These are phyloP conservation scores for Luffa acutangula DNA, from an alignment of 306 rosid species.

Conservation along the genomic window DNA sequence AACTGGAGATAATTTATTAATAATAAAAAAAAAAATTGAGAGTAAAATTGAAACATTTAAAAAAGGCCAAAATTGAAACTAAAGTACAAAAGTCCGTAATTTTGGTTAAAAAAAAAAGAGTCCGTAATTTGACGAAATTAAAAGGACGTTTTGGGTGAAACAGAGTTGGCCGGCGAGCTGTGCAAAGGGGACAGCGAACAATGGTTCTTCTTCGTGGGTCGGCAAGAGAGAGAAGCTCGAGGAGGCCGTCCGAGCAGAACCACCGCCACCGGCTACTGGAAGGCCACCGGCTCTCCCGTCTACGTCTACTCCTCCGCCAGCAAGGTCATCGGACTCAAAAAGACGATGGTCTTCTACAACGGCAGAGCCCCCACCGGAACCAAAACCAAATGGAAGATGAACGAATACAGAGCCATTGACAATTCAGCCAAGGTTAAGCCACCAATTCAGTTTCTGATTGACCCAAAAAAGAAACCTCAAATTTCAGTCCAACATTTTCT, in stretches of 20 bases:
- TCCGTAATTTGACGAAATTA: background rate
- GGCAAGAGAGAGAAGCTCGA: constrained; percentile 64
- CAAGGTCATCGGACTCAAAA: constrained; percentile 57
- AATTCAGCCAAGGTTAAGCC: constrained; percentile 5
- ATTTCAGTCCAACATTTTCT: background rate
- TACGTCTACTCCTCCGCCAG: constrained; percentile 61
- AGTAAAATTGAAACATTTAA: no score
- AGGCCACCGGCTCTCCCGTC: constrained; percentile 81
- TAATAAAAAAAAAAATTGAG: no score
- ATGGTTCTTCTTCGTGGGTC: constrained; percentile 75
- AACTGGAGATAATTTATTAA: no score
- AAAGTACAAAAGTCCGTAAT: background rate
- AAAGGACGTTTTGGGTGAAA: background rate
- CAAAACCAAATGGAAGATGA: constrained; percentile 89
- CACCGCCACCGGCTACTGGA: constrained; percentile 76
- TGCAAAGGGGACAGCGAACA: constrained; percentile 74
- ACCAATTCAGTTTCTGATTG: no score
- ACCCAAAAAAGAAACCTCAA: background rate
- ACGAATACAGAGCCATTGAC: constrained; percentile 73
- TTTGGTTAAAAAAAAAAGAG: no score
- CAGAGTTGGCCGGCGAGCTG: constrained; percentile 54
- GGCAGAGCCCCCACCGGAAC: constrained; percentile 80
- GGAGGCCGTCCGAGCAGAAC: constrained; percentile 82
- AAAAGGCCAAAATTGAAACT: background rate
- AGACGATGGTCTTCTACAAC: constrained; percentile 72